These are phyloP conservation scores for Fusarium sp. DNA, from an alignment of 2,329 filamentous ascomycete species.

Conservation along the genomic window DNA sequence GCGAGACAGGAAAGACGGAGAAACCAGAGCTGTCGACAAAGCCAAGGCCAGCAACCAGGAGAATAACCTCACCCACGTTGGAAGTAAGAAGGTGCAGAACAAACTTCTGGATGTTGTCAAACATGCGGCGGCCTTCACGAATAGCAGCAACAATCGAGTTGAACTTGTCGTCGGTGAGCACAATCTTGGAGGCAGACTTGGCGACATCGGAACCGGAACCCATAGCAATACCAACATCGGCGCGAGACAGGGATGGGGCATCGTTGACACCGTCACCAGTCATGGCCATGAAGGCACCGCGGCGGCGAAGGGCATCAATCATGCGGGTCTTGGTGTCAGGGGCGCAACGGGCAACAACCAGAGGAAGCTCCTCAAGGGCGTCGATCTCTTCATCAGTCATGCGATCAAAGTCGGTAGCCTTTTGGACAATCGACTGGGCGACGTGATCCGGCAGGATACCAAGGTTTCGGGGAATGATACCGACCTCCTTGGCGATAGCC, in stretches of 20 bases:
- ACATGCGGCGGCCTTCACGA: conserved; percentile 85
- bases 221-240: conserved; percentile 92
- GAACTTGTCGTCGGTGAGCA: conserved; percentile 90
- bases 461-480: conserved; percentile 77
- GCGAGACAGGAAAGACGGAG: conserved; percentile 87
- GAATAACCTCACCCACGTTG: conserved; percentile 87
- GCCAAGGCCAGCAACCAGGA: conserved; percentile 82
- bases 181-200: conserved; percentile 84
- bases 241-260: conserved; percentile 81
- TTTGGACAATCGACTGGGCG: conserved; percentile 78
- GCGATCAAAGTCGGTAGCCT: conserved; percentile 82
- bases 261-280: conserved; percentile 92
- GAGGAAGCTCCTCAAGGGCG: conserved; percentile 76
- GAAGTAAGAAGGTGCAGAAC: conserved; percentile 82
- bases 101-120: conserved; percentile 91
- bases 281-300: conserved; percentile 84
- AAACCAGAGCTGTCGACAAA: conserved; percentile 79
- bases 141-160: conserved; percentile 87
- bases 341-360: conserved; percentile 86
- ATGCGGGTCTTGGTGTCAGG: conserved; percentile 91
- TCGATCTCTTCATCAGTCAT: conserved; percentile 83
- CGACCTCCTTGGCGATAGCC: conserved; percentile 83
- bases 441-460: conserved; percentile 70
- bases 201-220: conserved; percentile 89
- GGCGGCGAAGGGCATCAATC: conserved; percentile 87